Evolutionary conservation across 2,329 filamentous ascomycete species (phyloP).

Genomic region (Aspergillus sp.): DNA sequence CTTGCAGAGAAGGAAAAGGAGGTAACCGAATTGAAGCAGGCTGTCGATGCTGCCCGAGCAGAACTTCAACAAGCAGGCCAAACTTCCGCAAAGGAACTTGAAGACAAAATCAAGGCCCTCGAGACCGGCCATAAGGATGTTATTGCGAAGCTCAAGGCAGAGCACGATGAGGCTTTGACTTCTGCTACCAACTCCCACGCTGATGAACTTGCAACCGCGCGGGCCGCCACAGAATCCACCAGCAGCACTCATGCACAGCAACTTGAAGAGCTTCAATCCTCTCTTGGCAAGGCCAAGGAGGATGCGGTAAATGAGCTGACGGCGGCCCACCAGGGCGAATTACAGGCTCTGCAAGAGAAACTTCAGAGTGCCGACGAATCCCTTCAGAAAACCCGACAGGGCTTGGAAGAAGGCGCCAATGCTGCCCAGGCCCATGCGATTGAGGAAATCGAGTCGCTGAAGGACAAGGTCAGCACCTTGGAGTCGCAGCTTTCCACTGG

Average conservation of each 20-base stretch:
- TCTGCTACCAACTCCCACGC: constrained; percentile 30
- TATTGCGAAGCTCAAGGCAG: constrained; percentile 23
- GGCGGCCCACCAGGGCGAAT: constrained; percentile 29
- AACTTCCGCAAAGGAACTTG: constrained; percentile 21
- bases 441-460: constrained; percentile 37
- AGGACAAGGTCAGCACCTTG: constrained; percentile 34
- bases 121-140: constrained; percentile 28
- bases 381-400: constrained; percentile 32
- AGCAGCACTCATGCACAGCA: constrained; percentile 30
- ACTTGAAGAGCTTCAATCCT: constrained; percentile 34
- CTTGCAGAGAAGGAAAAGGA: constrained; percentile 39
- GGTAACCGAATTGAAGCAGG: constrained; percentile 32
- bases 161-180: constrained; percentile 22
- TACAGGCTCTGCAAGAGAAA: constrained; percentile 36
- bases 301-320: constrained; percentile 33
- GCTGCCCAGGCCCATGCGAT: constrained; percentile 34
- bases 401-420: constrained; percentile 33
- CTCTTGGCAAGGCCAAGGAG: constrained; percentile 33
- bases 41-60: constrained; percentile 31
- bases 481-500: constrained; percentile 33
- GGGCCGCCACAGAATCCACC: constrained; percentile 31
- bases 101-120: constrained; percentile 28
- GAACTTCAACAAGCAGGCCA: constrained; percentile 33
- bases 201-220: constrained; percentile 33
- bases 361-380: constrained; percentile 35